These are phyloP conservation scores for Wickerhamiella occidentalis DNA, from an alignment of 805 yeast genomes.

Conservation along the genomic window DNA sequence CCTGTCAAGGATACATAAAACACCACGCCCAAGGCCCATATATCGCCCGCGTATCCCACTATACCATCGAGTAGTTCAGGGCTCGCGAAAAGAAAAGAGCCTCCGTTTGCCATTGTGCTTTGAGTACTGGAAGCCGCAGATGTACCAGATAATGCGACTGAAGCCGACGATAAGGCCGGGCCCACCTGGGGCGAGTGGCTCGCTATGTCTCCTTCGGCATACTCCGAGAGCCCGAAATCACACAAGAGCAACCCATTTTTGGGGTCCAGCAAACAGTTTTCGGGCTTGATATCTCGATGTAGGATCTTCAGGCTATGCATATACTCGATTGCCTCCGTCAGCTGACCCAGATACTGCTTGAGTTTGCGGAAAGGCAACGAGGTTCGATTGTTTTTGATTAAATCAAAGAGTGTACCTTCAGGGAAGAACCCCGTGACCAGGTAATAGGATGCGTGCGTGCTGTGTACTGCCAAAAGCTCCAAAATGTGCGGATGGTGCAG, in stretches of 20 bases:
- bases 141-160: background rate
- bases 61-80: slow-evolving; percentile 60
- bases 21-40: slow-evolving; percentile 85
- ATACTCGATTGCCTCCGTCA: slow-evolving; percentile 47
- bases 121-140: slow-evolving; percentile 1
- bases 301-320: slow-evolving; percentile 55
- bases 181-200: slow-evolving; percentile 3
- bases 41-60: slow-evolving; percentile 58
- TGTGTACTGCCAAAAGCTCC: slow-evolving; percentile 47
- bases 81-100: slow-evolving; percentile 85
- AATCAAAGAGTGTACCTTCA: slow-evolving; percentile 61
- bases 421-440: slow-evolving; percentile 55
- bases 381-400: slow-evolving; percentile 30
- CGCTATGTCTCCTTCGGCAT: background rate
- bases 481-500: slow-evolving; percentile 54
- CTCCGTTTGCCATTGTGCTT: slow-evolving; percentile 26
- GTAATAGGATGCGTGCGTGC: slow-evolving; percentile 51
- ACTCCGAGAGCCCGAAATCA: slow-evolving; percentile 78
- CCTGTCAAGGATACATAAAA: slow-evolving; percentile 63
- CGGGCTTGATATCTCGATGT: slow-evolving; percentile 77
- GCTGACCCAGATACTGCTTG: slow-evolving; percentile 43
- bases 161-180: slow-evolving; percentile 7
- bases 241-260: slow-evolving; percentile 44
- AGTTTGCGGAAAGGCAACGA: slow-evolving; percentile 40
- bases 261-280: slow-evolving; percentile 54